Conservation (phyloP, 768 basidiomycete species). For the Suillus hirtellus region DNA sequence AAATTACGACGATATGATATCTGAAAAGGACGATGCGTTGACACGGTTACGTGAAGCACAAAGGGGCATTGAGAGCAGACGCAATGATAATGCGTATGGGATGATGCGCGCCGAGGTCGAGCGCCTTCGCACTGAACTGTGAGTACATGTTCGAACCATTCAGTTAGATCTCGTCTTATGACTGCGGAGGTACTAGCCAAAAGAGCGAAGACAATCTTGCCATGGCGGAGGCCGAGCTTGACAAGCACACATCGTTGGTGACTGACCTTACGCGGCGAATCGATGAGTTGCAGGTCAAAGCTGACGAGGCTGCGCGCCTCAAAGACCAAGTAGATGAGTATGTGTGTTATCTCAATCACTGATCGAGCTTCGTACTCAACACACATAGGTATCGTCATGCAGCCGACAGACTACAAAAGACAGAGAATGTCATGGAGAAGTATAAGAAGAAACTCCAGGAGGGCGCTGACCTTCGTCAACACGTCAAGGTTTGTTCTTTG, state of each 20-base stretch:
- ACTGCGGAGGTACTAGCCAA: slow-evolving; percentile 56
- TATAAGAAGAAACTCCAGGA: slow-evolving; percentile 99
- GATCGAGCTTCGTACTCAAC: neutral
- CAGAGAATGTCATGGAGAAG: slow-evolving; percentile 97
- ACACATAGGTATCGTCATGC: slow-evolving; percentile 79
- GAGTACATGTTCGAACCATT: slow-evolving; percentile 37
- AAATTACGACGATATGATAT: slow-evolving; percentile 69
- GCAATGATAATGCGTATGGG: slow-evolving; percentile 74
- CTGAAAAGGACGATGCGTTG: slow-evolving; percentile 78
- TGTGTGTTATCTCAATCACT: neutral
- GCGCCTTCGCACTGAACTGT: slow-evolving; percentile 81
- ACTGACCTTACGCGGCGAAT: slow-evolving; percentile 76
- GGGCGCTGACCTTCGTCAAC: slow-evolving; percentile 83
- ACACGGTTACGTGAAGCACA: slow-evolving; percentile 59
- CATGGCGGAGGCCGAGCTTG: slow-evolving; percentile 78
- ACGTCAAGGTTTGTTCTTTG: slow-evolving; percentile 63
- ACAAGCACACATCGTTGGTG: slow-evolving; percentile 69
- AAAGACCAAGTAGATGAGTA: slow-evolving; percentile 97
- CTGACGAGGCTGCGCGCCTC: slow-evolving; percentile 74
- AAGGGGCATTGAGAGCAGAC: slow-evolving; percentile 57
- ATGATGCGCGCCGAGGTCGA: slow-evolving; percentile 82
- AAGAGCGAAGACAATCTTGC: slow-evolving; percentile 93
- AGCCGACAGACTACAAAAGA: slow-evolving; percentile 89
- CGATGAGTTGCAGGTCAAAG: slow-evolving; percentile 77
- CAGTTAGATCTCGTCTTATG: slow-evolving; percentile 23